These are phyloP conservation scores for Bacidia rubella DNA, from an alignment of 495 filamentous ascomycete species.

Conservation along the genomic window DNA sequence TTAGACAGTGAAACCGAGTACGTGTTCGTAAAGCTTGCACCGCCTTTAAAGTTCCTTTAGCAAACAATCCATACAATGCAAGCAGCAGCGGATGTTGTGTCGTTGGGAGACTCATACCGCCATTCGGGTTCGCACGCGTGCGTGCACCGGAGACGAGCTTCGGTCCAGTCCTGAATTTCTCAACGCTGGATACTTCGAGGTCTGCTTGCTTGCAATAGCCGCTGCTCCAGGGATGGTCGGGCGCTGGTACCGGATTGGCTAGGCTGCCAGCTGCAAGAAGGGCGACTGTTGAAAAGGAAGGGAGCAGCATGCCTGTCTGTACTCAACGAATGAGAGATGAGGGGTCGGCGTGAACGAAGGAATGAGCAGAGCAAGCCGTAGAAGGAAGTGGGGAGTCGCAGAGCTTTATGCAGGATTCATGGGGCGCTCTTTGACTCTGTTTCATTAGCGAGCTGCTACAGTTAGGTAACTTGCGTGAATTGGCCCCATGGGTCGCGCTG, in stretches of 20 bases:
- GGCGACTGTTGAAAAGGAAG: not conserved
- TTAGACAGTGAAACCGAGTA: slow-evolving; percentile 2
- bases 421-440: too few species aligned
- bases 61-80: not conserved
- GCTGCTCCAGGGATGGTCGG: not conserved
- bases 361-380: too few species aligned
- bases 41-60: not conserved
- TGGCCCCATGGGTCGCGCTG: too few species aligned
- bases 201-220: slow-evolving; percentile 3
- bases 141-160: slow-evolving; percentile 6
- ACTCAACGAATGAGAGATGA: not conserved
- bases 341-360: too few species aligned
- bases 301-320: not conserved
- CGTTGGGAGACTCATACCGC: slow-evolving; percentile 1
- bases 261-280: not conserved
- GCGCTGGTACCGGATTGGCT: not conserved
- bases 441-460: too few species aligned
- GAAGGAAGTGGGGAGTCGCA: not conserved
- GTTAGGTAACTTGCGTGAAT: too few species aligned
- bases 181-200: not conserved
- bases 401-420: not conserved
- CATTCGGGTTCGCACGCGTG: slow-evolving; percentile 3
- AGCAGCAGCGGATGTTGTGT: not conserved
- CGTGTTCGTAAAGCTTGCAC: not conserved
- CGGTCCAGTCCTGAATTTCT: slow-evolving; percentile 2